Evolutionary conservation across 805 yeast genomes (phyloP).

Genomic region (Barnettozyma vustinii): DNA sequence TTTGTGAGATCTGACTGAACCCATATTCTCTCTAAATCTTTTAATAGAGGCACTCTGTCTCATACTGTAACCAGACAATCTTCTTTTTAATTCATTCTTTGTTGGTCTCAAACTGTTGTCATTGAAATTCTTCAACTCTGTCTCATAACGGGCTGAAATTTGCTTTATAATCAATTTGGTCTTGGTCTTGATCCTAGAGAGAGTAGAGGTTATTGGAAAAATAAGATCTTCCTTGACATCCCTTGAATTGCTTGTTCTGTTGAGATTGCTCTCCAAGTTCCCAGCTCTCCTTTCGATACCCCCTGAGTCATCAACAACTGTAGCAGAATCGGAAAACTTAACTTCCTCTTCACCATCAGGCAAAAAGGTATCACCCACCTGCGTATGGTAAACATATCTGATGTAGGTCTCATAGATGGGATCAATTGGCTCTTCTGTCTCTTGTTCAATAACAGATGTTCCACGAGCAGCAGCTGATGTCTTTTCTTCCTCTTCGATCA

Average conservation of each 20-base stretch:
- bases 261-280: background rate
- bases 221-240: background rate
- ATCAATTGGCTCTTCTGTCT: constrained; percentile 3
- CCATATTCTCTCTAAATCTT: constrained; percentile 4
- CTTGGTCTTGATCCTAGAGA: constrained; percentile 8
- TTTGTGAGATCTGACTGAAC: background rate
- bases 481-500: constrained; percentile 3
- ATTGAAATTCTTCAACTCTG: constrained; percentile 7
- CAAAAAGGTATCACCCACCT: constrained; percentile 5
- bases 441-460: background rate
- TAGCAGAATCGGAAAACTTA: constrained; percentile 6
- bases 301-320: constrained; percentile 2
- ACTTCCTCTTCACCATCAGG: constrained; percentile 2
- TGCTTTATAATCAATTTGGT: constrained; percentile 6
- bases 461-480: background rate
- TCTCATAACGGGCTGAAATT: constrained; percentile 7
- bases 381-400: constrained; percentile 6
- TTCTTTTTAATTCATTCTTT: constrained; percentile 8
- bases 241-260: background rate
- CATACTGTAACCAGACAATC: constrained; percentile 4
- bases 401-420: constrained; percentile 14
- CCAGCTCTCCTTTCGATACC: background rate
- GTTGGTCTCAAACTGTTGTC: constrained; percentile 7
- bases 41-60: constrained; percentile 6
- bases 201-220: constrained; percentile 4